These are phyloP conservation scores for Lactifluus hygrophoroides DNA, from an alignment of 768 basidiomycete species.

Conservation along the genomic window DNA sequence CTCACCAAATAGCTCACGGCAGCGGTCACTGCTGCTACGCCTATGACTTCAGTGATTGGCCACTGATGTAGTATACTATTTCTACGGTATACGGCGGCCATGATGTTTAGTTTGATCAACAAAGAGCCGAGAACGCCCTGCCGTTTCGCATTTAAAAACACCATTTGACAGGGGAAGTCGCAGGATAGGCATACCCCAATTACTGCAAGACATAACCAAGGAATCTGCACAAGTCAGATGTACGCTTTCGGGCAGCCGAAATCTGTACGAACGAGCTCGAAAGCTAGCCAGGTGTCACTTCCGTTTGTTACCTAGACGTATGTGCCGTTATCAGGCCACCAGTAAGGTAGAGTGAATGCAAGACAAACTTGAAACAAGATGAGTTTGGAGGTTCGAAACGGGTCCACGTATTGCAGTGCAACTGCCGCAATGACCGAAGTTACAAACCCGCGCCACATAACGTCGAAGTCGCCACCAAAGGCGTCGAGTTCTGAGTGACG, in stretches of 20 bases:
- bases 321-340: neutral
- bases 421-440: conserved; percentile 82
- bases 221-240: conserved; percentile 38
- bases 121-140: conserved; percentile 61
- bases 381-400: conserved; percentile 77
- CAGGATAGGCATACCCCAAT: conserved; percentile 40
- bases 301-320: conserved; percentile 43
- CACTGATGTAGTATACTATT: conserved; percentile 47
- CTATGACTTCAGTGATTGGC: conserved; percentile 59
- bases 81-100: conserved; percentile 51
- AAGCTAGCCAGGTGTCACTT: conserved; percentile 57
- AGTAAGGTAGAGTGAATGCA: neutral
- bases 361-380: conserved; percentile 61
- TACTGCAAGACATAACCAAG: conserved; percentile 58
- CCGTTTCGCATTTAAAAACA: neutral
- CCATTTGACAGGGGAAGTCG: neutral
- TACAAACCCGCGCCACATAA: conserved; percentile 83
- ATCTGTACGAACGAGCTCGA: conserved; percentile 48
- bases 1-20: conserved; percentile 57
- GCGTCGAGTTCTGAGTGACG: conserved; percentile 48
- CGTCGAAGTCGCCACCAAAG: conserved; percentile 64
- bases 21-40: conserved; percentile 56
- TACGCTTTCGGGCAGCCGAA: neutral
- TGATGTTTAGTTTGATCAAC: conserved; percentile 57
- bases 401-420: conserved; percentile 76